phyloP scores from a whole-genome alignment of 2,329 filamentous ascomycete species.

The Verticillium isaacii region DNA sequence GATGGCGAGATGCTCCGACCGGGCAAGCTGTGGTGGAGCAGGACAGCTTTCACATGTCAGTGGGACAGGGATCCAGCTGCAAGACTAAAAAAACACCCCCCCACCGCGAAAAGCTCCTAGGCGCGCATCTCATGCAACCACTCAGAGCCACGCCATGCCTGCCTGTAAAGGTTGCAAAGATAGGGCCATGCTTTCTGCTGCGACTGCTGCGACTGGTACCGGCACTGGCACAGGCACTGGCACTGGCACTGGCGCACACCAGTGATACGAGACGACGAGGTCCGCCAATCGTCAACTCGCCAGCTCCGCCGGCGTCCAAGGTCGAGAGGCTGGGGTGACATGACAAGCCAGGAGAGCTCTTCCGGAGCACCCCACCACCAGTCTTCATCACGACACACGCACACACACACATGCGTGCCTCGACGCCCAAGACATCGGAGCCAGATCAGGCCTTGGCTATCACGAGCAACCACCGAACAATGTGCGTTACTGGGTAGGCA shows the following conservation, averaged over 20 bases:
- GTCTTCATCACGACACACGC: not conserved
- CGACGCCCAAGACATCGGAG: not conserved
- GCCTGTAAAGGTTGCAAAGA: not conserved
- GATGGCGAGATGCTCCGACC: not conserved
- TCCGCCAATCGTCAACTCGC: not conserved
- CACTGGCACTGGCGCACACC: not conserved
- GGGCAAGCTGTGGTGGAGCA: not conserved
- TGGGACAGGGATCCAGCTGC: not conserved
- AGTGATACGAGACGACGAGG: not conserved
- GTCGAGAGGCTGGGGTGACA: not conserved
- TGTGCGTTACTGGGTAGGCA: not conserved
- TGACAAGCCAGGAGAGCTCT: not conserved
- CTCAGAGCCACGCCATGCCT: not conserved
- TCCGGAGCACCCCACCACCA: not conserved
- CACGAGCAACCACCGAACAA: not conserved
- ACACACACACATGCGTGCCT: not conserved
- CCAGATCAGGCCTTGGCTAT: not conserved
- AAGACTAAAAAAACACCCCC: not conserved
- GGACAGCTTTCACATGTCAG: slow-evolving; percentile 2
- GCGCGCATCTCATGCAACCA: not conserved
- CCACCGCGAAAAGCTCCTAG: not conserved
- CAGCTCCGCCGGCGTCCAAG: not conserved
- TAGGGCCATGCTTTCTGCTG: not conserved
- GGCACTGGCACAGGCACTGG: not conserved
- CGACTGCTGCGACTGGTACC: not conserved